Evolutionary conservation across 2,329 filamentous ascomycete genomes (phyloP), one percentile per base, ranked within the genome.

Genomic region (Ceratocystis cubensis): DNA sequence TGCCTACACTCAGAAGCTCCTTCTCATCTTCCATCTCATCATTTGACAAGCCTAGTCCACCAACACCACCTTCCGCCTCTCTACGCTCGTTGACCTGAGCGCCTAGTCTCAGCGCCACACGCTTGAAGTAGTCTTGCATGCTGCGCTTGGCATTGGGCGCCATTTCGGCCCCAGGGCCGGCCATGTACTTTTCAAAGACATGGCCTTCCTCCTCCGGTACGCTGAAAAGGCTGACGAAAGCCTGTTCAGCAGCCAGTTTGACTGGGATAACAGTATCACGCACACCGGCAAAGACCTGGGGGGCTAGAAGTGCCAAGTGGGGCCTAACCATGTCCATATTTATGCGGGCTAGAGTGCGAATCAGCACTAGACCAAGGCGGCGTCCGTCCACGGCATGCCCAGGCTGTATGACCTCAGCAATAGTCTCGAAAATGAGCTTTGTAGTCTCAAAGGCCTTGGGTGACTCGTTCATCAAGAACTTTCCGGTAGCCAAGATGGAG

Each of bases 101-200:
- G n/a, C 89, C 93, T 22, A 97, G 78, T 71, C 92, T 84, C 72
- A 93, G 75, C 1, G 91, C 91, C 70, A 99, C 89, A 53, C 94
- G 82, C 81, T 96, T 96, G 79, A 97, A 97, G 78, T 99, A 99
- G 75, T 99, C 94, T 68, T 87, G 83, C 88, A 99, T 96, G 75
- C 88, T 91, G 71, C 93, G 83, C 81, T 95, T 94, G 20, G 85
- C 85, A 50, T 84, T 87, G 0, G 89, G 77, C 7, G 86, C 81
- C 68, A 96, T 76, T 2, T 84, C 83, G 63, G 83, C 82, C 5
- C 83, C 84, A 1, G 86, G 80, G 0, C 86, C 85, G 8, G 83
- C 80, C 79, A 96, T 86, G 76, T 91, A 97, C 77, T 92, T 92
- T 71, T 96, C 92, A 74, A 96, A 97, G 22, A 96, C 85, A 69